phyloP scores from a whole-genome alignment of 306 rosid genomes.

The Lathyrus sativus region DNA sequence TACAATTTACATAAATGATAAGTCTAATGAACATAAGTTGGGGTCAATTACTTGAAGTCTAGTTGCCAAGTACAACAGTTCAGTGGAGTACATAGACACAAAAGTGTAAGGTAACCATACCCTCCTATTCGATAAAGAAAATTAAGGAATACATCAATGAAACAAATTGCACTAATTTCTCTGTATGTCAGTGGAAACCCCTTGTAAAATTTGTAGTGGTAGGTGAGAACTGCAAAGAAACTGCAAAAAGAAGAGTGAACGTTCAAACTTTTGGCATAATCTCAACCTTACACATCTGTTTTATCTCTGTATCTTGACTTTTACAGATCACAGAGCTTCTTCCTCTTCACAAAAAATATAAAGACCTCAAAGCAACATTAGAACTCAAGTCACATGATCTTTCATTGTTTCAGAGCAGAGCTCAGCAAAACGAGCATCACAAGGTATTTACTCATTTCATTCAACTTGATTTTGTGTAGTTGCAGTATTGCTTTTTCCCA shows the following conservation, averaged over 20 bases:
- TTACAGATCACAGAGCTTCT: constrained; percentile 72
- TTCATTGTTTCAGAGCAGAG: constrained; percentile 80
- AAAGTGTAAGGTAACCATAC: not conserved
- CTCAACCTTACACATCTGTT: constrained; percentile 18
- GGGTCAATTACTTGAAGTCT: constrained; percentile 23
- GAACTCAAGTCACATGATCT: constrained; percentile 87
- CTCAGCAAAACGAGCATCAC: constrained; percentile 94
- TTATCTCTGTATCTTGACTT: constrained; percentile 38
- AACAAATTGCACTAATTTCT: no score
- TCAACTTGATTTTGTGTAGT: constrained; percentile 15
- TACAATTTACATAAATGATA: constrained; percentile 12
- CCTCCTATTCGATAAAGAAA: not conserved
- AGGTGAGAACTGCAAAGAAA: no score
- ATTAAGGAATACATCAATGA: no score
- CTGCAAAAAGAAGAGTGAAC: no score
- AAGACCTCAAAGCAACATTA: constrained; percentile 66
- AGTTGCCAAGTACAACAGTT: not conserved
- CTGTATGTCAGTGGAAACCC: no score
- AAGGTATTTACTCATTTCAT: constrained; percentile 62
- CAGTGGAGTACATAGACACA: constrained; percentile 11
- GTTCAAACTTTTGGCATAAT: constrained; percentile 11
- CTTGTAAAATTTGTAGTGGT: no score
- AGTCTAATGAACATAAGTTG: not conserved
- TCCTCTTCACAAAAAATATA: constrained; percentile 79
- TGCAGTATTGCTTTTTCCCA: constrained; percentile 12